Conservation (phyloP, 352 stramenopile genomes). For the Pilasporangium apinafurcum region DNA sequence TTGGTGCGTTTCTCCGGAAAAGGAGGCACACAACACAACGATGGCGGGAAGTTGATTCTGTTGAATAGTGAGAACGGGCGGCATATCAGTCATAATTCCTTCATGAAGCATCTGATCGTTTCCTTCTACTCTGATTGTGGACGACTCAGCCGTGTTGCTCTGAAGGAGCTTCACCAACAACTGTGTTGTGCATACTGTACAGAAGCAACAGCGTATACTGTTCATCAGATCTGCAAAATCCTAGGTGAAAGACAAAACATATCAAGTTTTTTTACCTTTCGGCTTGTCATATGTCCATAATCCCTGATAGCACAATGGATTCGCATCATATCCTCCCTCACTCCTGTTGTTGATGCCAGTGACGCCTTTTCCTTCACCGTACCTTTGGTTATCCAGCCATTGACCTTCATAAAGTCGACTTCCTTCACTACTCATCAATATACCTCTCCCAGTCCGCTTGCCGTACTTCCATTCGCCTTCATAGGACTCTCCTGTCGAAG, state of each 20-base stretch:
- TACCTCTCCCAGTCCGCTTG: slow-evolving; percentile 10
- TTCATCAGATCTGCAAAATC: neutral
- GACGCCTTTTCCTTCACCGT: slow-evolving; percentile 19
- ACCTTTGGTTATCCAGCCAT: slow-evolving; percentile 23
- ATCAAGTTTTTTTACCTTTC: slow-evolving; percentile 8
- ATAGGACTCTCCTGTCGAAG: slow-evolving; percentile 11
- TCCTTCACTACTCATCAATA: slow-evolving; percentile 7
- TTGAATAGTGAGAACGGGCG: slow-evolving; percentile 4
- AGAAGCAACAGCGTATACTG: neutral
- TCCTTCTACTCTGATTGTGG: neutral
- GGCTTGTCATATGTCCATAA: slow-evolving; percentile 11
- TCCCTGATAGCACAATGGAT: slow-evolving; percentile 10
- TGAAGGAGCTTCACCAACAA: slow-evolving; percentile 6
- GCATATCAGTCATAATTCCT: slow-evolving; percentile 4
- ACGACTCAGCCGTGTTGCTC: neutral
- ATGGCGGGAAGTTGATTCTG: slow-evolving; percentile 13
- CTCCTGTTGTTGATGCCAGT: neutral
- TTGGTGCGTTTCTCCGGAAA: too few relatives aligned
- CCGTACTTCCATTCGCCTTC: slow-evolving; percentile 39
- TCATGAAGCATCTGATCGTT: neutral
- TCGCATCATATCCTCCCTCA: neutral
- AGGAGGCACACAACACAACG: slow-evolving; percentile 6
- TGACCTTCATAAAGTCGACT: slow-evolving; percentile 32
- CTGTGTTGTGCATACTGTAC: slow-evolving; percentile 4
- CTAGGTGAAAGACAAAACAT: neutral